Evolutionary conservation across 495 filamentous ascomycete genomes (phyloP), one percentile per base, ranked within the genome.

Genomic region (Penicillium riverlandense): DNA sequence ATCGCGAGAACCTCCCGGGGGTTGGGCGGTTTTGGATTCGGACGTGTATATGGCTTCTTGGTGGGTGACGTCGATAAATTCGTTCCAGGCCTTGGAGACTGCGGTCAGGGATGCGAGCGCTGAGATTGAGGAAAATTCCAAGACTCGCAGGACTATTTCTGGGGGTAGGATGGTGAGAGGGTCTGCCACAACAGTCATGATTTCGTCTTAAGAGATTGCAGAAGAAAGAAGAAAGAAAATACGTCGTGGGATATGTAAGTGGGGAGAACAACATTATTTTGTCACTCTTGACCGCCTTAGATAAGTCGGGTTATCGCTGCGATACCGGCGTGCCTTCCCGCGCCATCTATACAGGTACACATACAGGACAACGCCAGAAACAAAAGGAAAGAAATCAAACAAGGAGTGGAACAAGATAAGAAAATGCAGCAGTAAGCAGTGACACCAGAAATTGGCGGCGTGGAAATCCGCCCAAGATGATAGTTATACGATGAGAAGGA

Each of bases 41-140:
- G 59, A 58, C 22, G 40, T 40, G 45, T 69, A 69, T 49, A 69
- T 67, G 9, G 62, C 57, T 32, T 69, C 54, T 55, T 62, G 66
- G 44, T 69, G 64, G 5, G 62, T 65, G 53, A 57, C 47, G 50
- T 69, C 66, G 49, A 69, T 69, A 43, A 69, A 67, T 35, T 45
- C 38, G 44, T 67, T 62, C 66, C 66, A 69, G 29, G 63, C 62
- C 22, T 58, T 59, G 13, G 63, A 67, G n/a, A 57, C 49, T 1
- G 54, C 44, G 11, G 58, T 64, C 34, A 69, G 53, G 14, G 62
- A 55, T 6, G 58, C 66, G 37, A 69, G 46, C 6, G 58, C 41
- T 14, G 66, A 55, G 13, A 63, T 38, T 13, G 66, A 42, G 30
- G 62, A 40, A 43, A 66, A 67, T 16, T 69, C 58, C 40, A 69